These are phyloP conservation scores for Spiraea crenata DNA, from an alignment of 331 rosid genomes.

Conservation along the genomic window DNA sequence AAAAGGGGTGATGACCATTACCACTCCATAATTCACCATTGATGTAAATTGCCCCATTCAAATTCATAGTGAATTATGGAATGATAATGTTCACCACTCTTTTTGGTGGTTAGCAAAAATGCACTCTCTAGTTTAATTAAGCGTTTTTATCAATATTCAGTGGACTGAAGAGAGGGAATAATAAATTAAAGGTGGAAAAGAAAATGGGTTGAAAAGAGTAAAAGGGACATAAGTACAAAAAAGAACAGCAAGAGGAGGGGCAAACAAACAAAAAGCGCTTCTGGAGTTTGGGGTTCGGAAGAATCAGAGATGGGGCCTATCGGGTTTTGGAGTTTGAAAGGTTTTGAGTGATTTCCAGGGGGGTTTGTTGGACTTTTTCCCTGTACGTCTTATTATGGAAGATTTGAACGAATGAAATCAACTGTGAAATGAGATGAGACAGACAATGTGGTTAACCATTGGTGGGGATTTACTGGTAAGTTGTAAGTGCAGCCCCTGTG, in stretches of 20 bases:
- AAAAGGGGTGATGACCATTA: no score
- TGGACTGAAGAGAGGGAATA: background rate
- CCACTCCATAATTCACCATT: no score
- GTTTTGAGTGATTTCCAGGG: slow-evolving; percentile 34
- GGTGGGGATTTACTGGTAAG: slow-evolving; percentile 32
- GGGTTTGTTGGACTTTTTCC: slow-evolving; percentile 21
- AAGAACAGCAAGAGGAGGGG: slow-evolving; percentile 26
- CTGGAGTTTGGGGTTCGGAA: slow-evolving; percentile 36
- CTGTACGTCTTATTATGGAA: slow-evolving; percentile 23
- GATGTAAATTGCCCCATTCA: no score
- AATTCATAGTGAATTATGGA: no score
- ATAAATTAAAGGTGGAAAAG: slow-evolving; percentile 24
- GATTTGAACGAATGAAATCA: slow-evolving; percentile 24
- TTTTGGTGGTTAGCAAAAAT: no score
- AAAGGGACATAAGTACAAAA: slow-evolving; percentile 34
- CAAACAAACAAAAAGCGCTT: slow-evolving; percentile 44
- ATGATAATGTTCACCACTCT: no score
- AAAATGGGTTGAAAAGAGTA: background rate
- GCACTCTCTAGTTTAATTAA: no score
- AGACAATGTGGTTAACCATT: slow-evolving; percentile 3
- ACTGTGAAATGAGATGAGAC: slow-evolving; percentile 40
- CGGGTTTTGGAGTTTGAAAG: slow-evolving; percentile 29
- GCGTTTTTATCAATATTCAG: background rate
- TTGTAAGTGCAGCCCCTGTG: slow-evolving; percentile 7
- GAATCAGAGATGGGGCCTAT: slow-evolving; percentile 52